These are phyloP conservation scores for Penicillium turbatum DNA, from an alignment of 495 filamentous ascomycete genomes.

Conservation along the genomic window DNA sequence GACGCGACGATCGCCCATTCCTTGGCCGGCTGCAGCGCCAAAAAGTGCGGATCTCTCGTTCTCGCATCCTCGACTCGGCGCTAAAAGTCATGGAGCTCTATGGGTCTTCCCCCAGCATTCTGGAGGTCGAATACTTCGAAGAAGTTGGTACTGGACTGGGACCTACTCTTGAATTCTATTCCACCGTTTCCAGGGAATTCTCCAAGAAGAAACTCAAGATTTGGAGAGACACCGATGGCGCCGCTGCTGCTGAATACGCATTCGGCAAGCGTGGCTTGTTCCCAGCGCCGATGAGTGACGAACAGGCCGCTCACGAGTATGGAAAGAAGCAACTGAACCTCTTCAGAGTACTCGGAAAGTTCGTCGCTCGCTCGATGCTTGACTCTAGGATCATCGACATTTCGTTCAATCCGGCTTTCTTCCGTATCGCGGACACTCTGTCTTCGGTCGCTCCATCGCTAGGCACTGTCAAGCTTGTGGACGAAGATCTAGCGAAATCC, in stretches of 20 bases:
- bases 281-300: constrained; percentile 84
- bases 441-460: constrained; percentile 76
- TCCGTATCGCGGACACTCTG: constrained; percentile 79
- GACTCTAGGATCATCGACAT: constrained; percentile 98
- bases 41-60: constrained; percentile 92
- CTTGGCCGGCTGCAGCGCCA: constrained; percentile 92
- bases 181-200: constrained; percentile 95
- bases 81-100: constrained; percentile 99
- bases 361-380: constrained; percentile 96
- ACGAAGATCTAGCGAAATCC: constrained; percentile 78
- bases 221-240: constrained; percentile 90
- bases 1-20: constrained; percentile 84
- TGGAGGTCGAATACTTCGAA: constrained; percentile 98
- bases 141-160: constrained; percentile 97
- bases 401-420: constrained; percentile 96
- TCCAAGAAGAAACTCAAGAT: constrained; percentile 94
- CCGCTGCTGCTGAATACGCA: constrained; percentile 72
- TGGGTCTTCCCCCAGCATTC: constrained; percentile 86
- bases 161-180: constrained; percentile 97
- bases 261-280: constrained; percentile 85
- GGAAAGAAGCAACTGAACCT: constrained; percentile 79
- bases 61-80: constrained; percentile 91
- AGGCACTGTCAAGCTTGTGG: constrained; percentile 87
- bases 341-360: constrained; percentile 94
- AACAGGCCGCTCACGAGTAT: constrained; percentile 66